Base-by-base conservation (phyloP, 441 rosid species). In the Melastoma candidum region DNA sequence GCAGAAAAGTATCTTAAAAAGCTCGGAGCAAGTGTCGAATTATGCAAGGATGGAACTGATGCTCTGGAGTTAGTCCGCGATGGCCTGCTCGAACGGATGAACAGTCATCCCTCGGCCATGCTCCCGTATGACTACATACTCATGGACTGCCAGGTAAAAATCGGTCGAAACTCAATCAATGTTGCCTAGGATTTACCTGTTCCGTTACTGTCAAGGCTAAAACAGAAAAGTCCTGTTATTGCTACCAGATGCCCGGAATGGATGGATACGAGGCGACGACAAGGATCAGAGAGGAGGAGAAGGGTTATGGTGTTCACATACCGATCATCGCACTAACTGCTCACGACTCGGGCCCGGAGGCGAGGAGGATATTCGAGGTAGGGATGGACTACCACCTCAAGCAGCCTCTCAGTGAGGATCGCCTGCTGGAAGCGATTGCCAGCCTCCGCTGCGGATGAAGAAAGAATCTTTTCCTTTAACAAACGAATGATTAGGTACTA, bases 141-240 rank as follows among this genome's bases (percentile, higher is more conserved):
- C 44, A 90, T 86, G 95, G 97, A 90, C 39, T 86, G 94, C 44
- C 68, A 81, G 92, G 95, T 90, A 76, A 72, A 13, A 1, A 57
- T 32, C 43, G 14, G 14, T 46, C 22, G 3, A 36, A 36, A 0
- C 22, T 52, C 4, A 32, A 25, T 45, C 26, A 4, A 32, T 17
- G 22, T 17, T 17, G 22, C 22, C 22, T 17, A 17, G 22, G 43
- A 8, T 2, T 36, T 36, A 11, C 22, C 46, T 7, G 9, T 14
- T 7, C 39, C 3, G 2, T 52, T 10, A 14, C 44, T 4, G 24
- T 13, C 46, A 36, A 1, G 27, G 24, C 36, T 51, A 27, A 51
- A 51, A 17, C 22, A 17, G 8, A 36, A 36, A 36, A 36, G 41
- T 36, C 41, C 46, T 52, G 56, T 39, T 12, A 2, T 11, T 11